These are phyloP conservation scores for Ormosia emarginata DNA, from an alignment of 306 rosid genomes.

Conservation along the genomic window DNA sequence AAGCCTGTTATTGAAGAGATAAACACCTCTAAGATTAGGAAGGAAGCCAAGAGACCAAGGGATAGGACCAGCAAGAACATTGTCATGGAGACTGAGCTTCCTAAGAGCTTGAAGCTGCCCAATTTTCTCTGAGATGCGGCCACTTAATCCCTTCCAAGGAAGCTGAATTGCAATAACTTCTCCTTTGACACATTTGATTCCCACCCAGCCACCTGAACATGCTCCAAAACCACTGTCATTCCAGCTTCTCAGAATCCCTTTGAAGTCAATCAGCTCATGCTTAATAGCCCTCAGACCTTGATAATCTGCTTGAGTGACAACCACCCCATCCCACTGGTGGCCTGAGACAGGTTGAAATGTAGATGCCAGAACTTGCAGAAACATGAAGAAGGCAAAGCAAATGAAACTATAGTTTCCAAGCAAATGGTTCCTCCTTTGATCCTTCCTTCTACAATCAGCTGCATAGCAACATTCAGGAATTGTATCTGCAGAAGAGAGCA, in stretches of 20 bases:
- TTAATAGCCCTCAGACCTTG: slow-evolving; percentile 71
- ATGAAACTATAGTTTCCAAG: background rate
- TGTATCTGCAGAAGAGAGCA: background rate
- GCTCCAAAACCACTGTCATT: slow-evolving; percentile 72
- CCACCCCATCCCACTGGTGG: slow-evolving; percentile 55
- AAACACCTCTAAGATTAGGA: slow-evolving; percentile 80
- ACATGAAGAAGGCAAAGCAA: slow-evolving; percentile 18
- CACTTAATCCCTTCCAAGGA: slow-evolving; percentile 89
- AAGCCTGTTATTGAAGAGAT: slow-evolving; percentile 84
- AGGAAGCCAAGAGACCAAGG: slow-evolving; percentile 72
- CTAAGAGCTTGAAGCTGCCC: slow-evolving; percentile 75
- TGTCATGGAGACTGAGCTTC: slow-evolving; percentile 81
- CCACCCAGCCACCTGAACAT: slow-evolving; percentile 90
- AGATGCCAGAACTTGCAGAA: slow-evolving; percentile 30
- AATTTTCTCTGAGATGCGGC: slow-evolving; percentile 70
- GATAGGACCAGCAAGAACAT: slow-evolving; percentile 52
- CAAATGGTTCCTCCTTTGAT: background rate
- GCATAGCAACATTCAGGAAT: background rate
- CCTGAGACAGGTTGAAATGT: slow-evolving; percentile 38
- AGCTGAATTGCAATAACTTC: slow-evolving; percentile 88
- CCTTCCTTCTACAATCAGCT: background rate
- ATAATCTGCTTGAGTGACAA: slow-evolving; percentile 56
- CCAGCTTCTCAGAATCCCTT: slow-evolving; percentile 75
- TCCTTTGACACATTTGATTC: slow-evolving; percentile 87
- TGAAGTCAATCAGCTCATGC: slow-evolving; percentile 54